Evolutionary conservation across 2,329 filamentous ascomycete genomes (phyloP).

Genomic region (Berkeleyomyces rouxiae): DNA sequence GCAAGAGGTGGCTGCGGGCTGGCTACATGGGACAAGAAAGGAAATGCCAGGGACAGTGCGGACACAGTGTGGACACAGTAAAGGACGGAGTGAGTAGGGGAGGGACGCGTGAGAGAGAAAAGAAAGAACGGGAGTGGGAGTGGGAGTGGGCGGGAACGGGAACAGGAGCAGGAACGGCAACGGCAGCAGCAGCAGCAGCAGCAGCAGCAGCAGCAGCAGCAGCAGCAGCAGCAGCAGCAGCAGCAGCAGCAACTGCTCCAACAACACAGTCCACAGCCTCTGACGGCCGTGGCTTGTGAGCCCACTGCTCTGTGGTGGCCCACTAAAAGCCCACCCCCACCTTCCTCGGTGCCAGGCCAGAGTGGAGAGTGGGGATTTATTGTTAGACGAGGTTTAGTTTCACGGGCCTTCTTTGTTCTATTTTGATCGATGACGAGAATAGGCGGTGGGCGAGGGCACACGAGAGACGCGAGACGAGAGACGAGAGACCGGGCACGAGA

Average conservation of each 20-base stretch:
- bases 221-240: neutral
- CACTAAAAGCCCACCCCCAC: too few relatives aligned
- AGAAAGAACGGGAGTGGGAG: neutral
- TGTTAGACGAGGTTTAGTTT: neutral
- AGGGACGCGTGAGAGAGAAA: neutral
- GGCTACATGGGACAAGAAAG: too few relatives aligned
- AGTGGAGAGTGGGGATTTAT: neutral
- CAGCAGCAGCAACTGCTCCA: neutral
- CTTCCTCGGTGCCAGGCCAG: neutral
- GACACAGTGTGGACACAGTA: neutral
- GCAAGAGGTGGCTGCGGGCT: too few relatives aligned
- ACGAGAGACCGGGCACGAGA: neutral
- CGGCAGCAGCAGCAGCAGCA: neutral
- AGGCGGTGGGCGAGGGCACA: neutral
- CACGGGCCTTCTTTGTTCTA: neutral
- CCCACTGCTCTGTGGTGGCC: too few relatives aligned
- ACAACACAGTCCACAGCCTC: neutral
- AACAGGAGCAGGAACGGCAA: neutral
- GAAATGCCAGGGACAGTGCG: too few relatives aligned
- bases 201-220: neutral
- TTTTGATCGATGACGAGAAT: neutral
- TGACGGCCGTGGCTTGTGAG: too few relatives aligned
- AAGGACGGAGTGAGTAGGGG: neutral
- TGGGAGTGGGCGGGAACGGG: neutral
- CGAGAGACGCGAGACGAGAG: neutral